Evolutionary conservation across 2,329 filamentous ascomycete species (phyloP).

Genomic region (Fusarium sublunatum): DNA sequence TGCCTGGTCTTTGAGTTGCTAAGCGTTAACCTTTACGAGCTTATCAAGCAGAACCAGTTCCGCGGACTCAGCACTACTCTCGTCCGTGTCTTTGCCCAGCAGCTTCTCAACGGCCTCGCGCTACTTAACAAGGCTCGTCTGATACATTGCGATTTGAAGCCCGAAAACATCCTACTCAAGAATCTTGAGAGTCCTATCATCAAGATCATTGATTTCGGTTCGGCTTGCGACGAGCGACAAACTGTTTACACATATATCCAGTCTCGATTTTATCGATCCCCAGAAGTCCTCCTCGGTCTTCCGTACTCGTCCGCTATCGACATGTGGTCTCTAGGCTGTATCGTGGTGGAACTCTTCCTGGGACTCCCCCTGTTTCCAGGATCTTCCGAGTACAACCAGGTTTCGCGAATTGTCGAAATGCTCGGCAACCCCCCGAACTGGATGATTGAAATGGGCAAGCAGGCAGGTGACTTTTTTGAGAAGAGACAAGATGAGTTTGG

Average conservation of each 20-base stretch:
- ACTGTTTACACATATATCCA: conserved; percentile 99
- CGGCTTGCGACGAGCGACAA: conserved; percentile 96
- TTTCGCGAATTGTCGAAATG: conserved; percentile 98
- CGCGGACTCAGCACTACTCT: conserved; percentile 95
- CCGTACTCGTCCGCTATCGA: conserved; percentile 99
- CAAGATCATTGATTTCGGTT: conserved; percentile 99
- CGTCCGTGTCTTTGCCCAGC: conserved; percentile 96
- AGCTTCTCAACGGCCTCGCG: conserved; percentile 90
- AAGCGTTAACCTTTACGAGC: conserved; percentile 96
- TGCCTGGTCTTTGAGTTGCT: conserved; percentile 96
- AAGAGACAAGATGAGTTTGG: conserved; percentile 92
- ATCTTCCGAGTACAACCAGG: conserved; percentile 98
- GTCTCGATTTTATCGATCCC: conserved; percentile 96
- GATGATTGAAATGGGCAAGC: conserved; percentile 99
- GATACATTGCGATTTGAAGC: conserved; percentile 98
- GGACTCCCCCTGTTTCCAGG: conserved; percentile 95
- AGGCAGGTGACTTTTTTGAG: conserved; percentile 97
- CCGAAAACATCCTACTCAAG: conserved; percentile 96
- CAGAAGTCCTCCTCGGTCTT: conserved; percentile 92
- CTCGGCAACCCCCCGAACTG: conserved; percentile 94
- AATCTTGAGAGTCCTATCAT: conserved; percentile 99
- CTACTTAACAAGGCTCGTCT: conserved; percentile 94
- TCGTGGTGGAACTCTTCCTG: conserved; percentile 96
- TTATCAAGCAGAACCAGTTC: conserved; percentile 99
- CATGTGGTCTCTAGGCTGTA: conserved; percentile 99